Base-by-base conservation (phyloP, 2,329 filamentous ascomycete genomes). In the Ophiostoma sp. region DNA sequence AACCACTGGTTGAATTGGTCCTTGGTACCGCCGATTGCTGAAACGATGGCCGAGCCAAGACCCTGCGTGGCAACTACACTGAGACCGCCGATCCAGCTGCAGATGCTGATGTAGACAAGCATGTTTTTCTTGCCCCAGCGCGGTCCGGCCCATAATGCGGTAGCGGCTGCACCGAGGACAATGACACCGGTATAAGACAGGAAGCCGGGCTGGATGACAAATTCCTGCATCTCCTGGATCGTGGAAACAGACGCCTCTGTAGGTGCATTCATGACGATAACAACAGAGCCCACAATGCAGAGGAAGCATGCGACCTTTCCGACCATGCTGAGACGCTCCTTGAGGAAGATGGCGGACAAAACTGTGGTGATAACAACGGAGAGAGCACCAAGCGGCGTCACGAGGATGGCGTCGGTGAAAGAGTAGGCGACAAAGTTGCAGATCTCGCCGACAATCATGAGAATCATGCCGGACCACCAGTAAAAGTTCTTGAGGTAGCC, bases 1-100 rank as follows among this genome's bases (percentile, higher is more conserved):
- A 99, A 99, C 94, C 94, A 98, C 78, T 98, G 88, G 79, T 97
- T 97, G 80, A 97, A 98, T 83, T 99, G 94, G 1, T 89, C 85
- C 1, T 89, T 85, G 67, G 88, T 87, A 20, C 94, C 95, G 23
- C 86, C 85, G 72, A 90, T 90, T 81, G 96, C 93, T 0, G 94
- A 92, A 70, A 97, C 86, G 73, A 99, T 94, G 23, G 94, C 94
- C 69, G 94, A 89, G 68, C 95, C 95, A 62, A 99, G 81, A 23
- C 95, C 95, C 80, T 98, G 94, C 2, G 94, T 98, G 20, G 93
- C 91, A 69, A 98, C 95, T 10, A 98, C 95, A 80, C 93, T 97
- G 77, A 98, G 83, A 1, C 94, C 95, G 73, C 95, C 95, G 72
- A 98, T 89, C 83, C 96, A 87, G 81, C 93, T 97, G 85, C 95